Evolutionary conservation across 2,329 filamentous ascomycete genomes (phyloP), one percentile per base, ranked within the genome.

Genomic region (Massarina eburnea): DNA sequence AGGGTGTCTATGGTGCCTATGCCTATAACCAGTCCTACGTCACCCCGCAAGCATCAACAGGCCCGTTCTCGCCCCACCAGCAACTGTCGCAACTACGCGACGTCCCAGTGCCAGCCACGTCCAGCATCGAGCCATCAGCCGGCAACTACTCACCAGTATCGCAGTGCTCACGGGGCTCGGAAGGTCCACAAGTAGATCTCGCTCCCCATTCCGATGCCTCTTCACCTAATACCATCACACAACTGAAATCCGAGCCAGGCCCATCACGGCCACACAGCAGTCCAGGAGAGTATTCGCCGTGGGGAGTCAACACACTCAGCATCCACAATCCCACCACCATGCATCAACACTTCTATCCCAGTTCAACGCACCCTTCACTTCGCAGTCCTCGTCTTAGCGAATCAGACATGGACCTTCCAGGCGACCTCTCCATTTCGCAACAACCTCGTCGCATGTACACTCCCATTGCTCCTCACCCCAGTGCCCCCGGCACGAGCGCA

Each of bases 381-480:
- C 51, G 63, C 51, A 63, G 62, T 59, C 70, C 51, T 42, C 64
- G 57, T 10, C 22, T 70, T 56, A 64, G 66, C 59, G 53, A 71
- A 54, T 46, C 60, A 15, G 60, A 55, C 44, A 62, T 61, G 53
- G 64, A 65, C 32, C 52, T 54, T 18, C 37, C 53, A 8, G 50
- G 45, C 46, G 60, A 69, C 33, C 53, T 69, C 26, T 47, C 49
- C 30, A 55, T 59, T 39, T 71, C 73, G 6, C 71, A 73, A 45
- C n/a, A n/a, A 30, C 67, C 73, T 9, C 66, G 71, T 45, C 65
- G 71, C 38, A 59, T 69, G 35, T 76, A 74, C 50, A 63, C 73
- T 20, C 68, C 64, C 20, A 73, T 77, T 34, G 73, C 73, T 6
- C 74, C 75, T 21, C 71, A 73, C 34, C 73, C 74, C 18, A 51